Conservation (phyloP, 2,329 filamentous ascomycete species). For the Helotiales sp. region DNA sequence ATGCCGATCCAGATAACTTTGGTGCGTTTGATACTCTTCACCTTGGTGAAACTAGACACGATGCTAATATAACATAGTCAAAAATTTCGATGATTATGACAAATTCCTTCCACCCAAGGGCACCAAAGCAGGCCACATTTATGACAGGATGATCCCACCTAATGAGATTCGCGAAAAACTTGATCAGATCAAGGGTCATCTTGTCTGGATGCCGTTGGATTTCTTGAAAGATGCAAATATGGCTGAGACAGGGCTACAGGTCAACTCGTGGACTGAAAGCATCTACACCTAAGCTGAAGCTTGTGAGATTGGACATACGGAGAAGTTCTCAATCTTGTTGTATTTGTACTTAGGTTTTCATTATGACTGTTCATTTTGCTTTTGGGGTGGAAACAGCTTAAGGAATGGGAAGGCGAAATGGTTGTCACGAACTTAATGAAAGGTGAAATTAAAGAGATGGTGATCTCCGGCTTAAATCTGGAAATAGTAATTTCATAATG, state of each 20-base stretch:
- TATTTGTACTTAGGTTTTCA: too few species aligned
- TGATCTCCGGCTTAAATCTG: too few species aligned
- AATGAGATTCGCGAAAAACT: constrained; percentile 74
- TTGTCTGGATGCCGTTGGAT: constrained; percentile 94
- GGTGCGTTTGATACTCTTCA: constrained; percentile 46
- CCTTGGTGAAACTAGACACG: not conserved
- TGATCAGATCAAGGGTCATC: constrained; percentile 78
- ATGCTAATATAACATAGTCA: constrained; percentile 51
- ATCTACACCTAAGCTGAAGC: constrained; percentile 62
- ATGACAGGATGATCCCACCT: constrained; percentile 73
- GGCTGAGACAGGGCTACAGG: constrained; percentile 84
- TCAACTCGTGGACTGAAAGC: constrained; percentile 86
- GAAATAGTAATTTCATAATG: too few species aligned
- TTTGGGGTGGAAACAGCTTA: too few species aligned
- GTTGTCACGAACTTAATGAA: too few species aligned
- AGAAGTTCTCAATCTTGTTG: not conserved
- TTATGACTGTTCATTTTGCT: too few species aligned
- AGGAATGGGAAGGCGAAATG: too few species aligned
- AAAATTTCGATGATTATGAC: constrained; percentile 88
- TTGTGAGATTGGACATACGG: not conserved
- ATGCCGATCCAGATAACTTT: constrained; percentile 85
- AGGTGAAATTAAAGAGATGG: too few species aligned
- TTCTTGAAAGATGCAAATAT: constrained; percentile 83
- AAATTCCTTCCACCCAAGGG: constrained; percentile 69
- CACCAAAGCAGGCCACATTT: constrained; percentile 82